Evolutionary conservation across 495 filamentous ascomycete genomes (phyloP).

Genomic region (Penicillium dipodomyicola): DNA sequence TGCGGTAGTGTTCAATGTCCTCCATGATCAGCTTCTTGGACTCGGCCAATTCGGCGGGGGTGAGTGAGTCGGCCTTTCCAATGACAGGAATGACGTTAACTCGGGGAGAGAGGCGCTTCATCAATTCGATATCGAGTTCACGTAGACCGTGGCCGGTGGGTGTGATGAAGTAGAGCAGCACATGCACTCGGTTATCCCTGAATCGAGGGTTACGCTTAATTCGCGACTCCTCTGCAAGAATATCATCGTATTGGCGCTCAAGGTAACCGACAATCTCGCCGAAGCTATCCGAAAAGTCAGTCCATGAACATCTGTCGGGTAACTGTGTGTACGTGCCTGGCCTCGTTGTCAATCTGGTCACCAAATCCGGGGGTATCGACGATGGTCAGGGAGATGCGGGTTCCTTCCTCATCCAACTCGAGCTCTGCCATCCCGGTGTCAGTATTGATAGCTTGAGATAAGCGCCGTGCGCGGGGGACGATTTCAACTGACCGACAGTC

Average conservation of each 20-base stretch:
- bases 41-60: slow-evolving; percentile 92
- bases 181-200: slow-evolving; percentile 97
- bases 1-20: slow-evolving; percentile 99
- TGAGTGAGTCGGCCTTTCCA: slow-evolving; percentile 96
- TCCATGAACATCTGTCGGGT: slow-evolving; percentile 1
- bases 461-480: slow-evolving; percentile 1
- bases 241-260: slow-evolving; percentile 98
- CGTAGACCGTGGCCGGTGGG: slow-evolving; percentile 97
- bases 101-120: slow-evolving; percentile 97
- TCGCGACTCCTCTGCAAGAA: slow-evolving; percentile 96
- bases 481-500: slow-evolving; percentile 76
- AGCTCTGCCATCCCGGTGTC: slow-evolving; percentile 60
- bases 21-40: slow-evolving; percentile 99
- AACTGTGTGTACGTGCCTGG: slow-evolving; percentile 60
- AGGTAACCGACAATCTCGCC: slow-evolving; percentile 96
- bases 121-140: slow-evolving; percentile 97
- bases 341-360: slow-evolving; percentile 99
- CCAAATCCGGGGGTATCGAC: slow-evolving; percentile 98
- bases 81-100: slow-evolving; percentile 99
- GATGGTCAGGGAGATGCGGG: slow-evolving; percentile 94
- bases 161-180: slow-evolving; percentile 97
- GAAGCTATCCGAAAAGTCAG: slow-evolving; percentile 62
- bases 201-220: slow-evolving; percentile 99
- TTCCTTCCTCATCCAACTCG: slow-evolving; percentile 96
- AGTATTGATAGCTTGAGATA: slow-evolving; percentile 9